These are phyloP conservation scores for Podochytrium sp. DNA, from an alignment of 192 early-diverging fungal species.

Conservation along the genomic window DNA sequence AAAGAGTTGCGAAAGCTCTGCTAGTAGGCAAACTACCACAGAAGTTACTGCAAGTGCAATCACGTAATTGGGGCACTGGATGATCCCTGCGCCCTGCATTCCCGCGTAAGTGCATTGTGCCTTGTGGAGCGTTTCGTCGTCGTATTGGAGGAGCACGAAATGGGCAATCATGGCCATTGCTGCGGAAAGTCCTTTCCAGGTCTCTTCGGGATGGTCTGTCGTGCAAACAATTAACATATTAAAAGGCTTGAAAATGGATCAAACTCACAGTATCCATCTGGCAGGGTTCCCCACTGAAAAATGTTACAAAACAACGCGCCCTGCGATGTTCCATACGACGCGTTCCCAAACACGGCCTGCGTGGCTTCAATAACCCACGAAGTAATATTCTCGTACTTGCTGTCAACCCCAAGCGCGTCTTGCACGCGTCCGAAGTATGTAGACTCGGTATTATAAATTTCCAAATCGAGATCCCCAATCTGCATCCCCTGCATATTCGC, in stretches of 20 bases:
- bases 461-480: background rate
- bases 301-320: conserved; percentile 15
- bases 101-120: background rate
- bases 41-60: background rate
- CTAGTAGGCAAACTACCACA: conserved; percentile 16
- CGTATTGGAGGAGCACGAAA: conserved; percentile 19
- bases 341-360: background rate
- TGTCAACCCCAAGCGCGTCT: conserved; percentile 11
- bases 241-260: no score
- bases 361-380: conserved; percentile 21
- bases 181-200: conserved; percentile 19
- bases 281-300: conserved; percentile 30
- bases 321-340: conserved; percentile 15
- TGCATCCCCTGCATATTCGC: background rate
- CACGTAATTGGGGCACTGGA: conserved; percentile 10
- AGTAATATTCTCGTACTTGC: conserved; percentile 16
- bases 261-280: conserved; percentile 26
- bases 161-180: conserved; percentile 21
- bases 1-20: conserved; percentile 25
- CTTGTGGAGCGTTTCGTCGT: background rate
- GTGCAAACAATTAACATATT: no score
- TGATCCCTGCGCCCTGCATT: conserved; percentile 15
- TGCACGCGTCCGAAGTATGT: conserved; percentile 14
- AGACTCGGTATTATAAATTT: background rate
- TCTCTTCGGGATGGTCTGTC: conserved; percentile 2